Percentiles rank a stretch among this genome's conserved stretches.
These are phyloP conservation scores for Saccharomyces hybrid DNA, from an alignment of 1,139 yeast species.

Conservation along the genomic window DNA sequence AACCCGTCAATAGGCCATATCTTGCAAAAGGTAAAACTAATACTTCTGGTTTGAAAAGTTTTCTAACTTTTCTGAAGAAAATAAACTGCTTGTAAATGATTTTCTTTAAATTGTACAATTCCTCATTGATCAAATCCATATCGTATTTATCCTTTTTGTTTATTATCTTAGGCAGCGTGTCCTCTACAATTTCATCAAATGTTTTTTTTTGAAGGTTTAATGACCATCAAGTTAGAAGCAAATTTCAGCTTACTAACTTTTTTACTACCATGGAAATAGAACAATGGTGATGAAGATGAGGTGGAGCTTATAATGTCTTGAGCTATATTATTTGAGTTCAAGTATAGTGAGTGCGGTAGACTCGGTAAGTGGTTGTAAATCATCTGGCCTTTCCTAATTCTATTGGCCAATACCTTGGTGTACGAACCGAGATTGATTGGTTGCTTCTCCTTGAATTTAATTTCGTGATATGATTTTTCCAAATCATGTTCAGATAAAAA, in stretches of 20 bases:
- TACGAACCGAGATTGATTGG: conserved; percentile 22
- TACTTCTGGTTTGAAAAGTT: conserved; percentile 23
- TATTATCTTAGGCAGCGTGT: conserved; percentile 17
- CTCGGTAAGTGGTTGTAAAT: conserved; percentile 30
- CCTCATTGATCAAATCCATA: conserved; percentile 29
- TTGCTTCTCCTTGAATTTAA: conserved; percentile 15
- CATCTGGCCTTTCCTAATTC: conserved; percentile 22
- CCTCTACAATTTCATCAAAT: conserved; percentile 14
- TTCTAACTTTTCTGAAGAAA: conserved; percentile 23
- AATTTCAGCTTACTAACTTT: conserved; percentile 20
- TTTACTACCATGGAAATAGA: conserved; percentile 13
- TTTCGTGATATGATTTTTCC: conserved; percentile 17
- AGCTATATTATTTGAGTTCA: conserved; percentile 24
- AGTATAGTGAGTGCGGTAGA: conserved; percentile 23
- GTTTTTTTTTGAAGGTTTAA: conserved; percentile 25
- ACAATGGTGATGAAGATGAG: conserved; percentile 20
- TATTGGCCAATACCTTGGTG: conserved; percentile 13
- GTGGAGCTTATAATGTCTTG: conserved; percentile 23
- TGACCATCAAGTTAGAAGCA: conserved; percentile 30
- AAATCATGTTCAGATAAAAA: conserved; percentile 19
- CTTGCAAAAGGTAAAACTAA: conserved; percentile 28
- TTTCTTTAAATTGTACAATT: conserved; percentile 25
- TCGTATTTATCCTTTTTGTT: conserved; percentile 22
- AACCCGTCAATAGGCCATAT: conserved; percentile 28
- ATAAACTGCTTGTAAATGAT: conserved; percentile 25